Evolutionary conservation across 2,329 filamentous ascomycete genomes (phyloP), one percentile per base, ranked within the genome.

Genomic region (Scytalidium lignicola): DNA sequence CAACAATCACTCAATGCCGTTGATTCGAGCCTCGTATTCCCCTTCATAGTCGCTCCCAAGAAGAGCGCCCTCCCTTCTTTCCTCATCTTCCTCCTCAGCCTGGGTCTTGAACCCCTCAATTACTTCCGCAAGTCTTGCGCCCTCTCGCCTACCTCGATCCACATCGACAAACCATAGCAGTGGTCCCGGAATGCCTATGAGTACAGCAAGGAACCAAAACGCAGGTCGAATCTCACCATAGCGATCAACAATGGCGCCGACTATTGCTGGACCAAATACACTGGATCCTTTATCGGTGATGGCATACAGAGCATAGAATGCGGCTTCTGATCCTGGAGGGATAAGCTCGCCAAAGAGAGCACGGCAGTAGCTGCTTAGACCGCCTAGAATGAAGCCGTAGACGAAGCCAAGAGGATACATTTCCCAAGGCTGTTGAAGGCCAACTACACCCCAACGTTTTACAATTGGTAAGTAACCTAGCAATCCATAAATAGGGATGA

Each of bases 251-350:
- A 99, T 96, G 12, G 84, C 82, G 1, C 91, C 93, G 0, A 99
- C 93, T 63, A 99, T 92, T 0, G 90, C 87, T 0, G 93, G 93
- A 0, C 93, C 93, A 67, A 99, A 96, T 2, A 97, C 76, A 63
- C 88, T 95, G 19, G 88, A 93, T 1, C 92, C 91, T 68, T 99
- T 99, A 67, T 99, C 93, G 1, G 93, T 97, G 55, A 97, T 96
- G 29, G 93, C 93, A 64, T 97, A 99, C 1, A 99, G 75, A 0
- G 92, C 91, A 65, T 95, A 99, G 64, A 99, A 99, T 0, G 92
- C 91, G 0, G 93, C 91, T 69, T 99, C 93, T 23, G 87, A 95
- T 3, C 93, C 93, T 0, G 90, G 89, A 1, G 93, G 93, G 48
- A 99, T 95, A 49, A 99, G 76, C 67, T 97, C 91, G 37, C 90